A percentile compares a stretch with the other conserved stretches of the same genome.
These are phyloP conservation scores for Trametes villosa DNA, from an alignment of 768 basidiomycete genomes.

Conservation along the genomic window DNA sequence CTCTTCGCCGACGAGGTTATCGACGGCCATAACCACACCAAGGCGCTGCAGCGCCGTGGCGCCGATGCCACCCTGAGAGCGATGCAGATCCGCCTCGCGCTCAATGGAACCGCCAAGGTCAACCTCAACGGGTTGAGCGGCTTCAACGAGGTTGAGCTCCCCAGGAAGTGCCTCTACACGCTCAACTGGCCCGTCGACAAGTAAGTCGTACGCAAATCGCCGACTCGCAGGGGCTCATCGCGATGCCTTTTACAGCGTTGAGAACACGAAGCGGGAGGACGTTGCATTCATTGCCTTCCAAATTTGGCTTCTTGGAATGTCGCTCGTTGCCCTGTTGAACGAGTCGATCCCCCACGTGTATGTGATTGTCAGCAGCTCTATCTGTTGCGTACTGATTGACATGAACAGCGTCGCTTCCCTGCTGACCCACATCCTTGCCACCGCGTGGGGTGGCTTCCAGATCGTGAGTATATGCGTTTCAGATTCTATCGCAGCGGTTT, in stretches of 20 bases:
- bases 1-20: neutral
- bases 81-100: conserved; percentile 3
- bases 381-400: neutral
- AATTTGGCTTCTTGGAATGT: conserved; percentile 81
- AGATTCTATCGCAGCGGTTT: neutral
- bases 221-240: neutral
- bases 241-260: conserved; percentile 47
- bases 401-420: conserved; percentile 58
- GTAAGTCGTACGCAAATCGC: conserved; percentile 45
- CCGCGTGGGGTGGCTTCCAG: conserved; percentile 74
- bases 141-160: conserved; percentile 44
- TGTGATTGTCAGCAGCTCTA: conserved; percentile 2
- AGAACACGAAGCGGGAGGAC: conserved; percentile 78
- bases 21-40: neutral
- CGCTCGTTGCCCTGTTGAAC: conserved; percentile 68
- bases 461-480: conserved; percentile 37
- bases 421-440: conserved; percentile 73
- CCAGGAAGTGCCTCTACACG: conserved; percentile 56
- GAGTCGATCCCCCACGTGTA: conserved; percentile 81
- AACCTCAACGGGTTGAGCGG: conserved; percentile 39
- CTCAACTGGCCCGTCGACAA: conserved; percentile 72
- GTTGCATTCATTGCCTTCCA: conserved; percentile 79
- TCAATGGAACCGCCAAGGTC: conserved; percentile 28
- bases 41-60: neutral
- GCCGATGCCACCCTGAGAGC: neutral